Conservation (phyloP, 257 asterid species). For the Scutellaria barbata region DNA sequence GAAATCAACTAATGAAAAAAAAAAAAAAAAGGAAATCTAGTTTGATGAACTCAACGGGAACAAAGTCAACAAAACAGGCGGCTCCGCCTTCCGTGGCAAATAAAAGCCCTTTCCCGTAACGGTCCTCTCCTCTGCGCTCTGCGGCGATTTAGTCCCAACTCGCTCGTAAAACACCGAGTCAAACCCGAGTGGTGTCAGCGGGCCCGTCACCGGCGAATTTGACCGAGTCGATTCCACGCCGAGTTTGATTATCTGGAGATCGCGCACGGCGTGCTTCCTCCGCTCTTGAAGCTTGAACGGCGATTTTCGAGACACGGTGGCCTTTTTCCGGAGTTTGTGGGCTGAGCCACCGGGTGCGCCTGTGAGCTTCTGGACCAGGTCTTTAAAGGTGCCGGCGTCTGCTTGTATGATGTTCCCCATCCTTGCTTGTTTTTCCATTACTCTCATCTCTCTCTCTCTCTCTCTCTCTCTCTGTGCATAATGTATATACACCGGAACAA, state of each 20-base stretch:
- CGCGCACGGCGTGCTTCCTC: constrained; percentile 35
- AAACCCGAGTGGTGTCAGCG: constrained; percentile 33
- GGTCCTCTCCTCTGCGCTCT: constrained; percentile 42
- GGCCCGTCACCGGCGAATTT: constrained; percentile 25
- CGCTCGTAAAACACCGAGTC: constrained; percentile 26
- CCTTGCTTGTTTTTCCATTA: constrained; percentile 17
- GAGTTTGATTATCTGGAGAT: constrained; percentile 31
- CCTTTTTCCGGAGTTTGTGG: constrained; percentile 31
- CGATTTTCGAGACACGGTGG: constrained; percentile 7
- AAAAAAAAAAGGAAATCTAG: not conserved
- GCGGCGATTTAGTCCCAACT: constrained; percentile 31
- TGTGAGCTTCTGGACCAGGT: constrained; percentile 42
- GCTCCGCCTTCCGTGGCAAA: constrained; percentile 39
- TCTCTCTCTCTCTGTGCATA: not conserved
- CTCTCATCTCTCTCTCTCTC: not conserved
- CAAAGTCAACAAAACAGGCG: constrained; percentile 45
- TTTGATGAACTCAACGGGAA: constrained; percentile 39
- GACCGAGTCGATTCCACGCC: not conserved
- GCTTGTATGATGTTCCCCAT: constrained; percentile 36
- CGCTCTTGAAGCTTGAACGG: constrained; percentile 43
- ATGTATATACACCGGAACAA: not conserved
- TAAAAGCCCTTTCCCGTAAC: constrained; percentile 39
- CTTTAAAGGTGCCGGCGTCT: constrained; percentile 38
- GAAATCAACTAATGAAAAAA: not conserved
- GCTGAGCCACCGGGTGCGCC: constrained; percentile 24